Evolutionary conservation across 1,284 basidiomycete species (phyloP).

Genomic region (Meira nashicola): DNA sequence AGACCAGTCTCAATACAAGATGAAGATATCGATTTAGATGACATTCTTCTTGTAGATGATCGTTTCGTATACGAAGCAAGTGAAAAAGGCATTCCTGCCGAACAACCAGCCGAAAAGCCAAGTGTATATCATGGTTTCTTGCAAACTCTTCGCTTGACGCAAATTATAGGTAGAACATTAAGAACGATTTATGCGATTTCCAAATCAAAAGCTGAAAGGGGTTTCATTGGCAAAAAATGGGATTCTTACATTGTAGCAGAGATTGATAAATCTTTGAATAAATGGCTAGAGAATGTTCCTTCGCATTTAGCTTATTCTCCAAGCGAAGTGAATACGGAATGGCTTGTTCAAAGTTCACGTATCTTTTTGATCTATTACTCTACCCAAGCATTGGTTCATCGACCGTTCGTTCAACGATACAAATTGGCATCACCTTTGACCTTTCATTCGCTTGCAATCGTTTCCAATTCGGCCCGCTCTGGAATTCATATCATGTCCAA

Average conservation of each 20-base stretch:
- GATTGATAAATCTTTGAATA: constrained; percentile 43
- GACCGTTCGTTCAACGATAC: constrained; percentile 43
- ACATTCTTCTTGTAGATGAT: constrained; percentile 38
- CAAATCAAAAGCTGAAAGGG: constrained; percentile 35
- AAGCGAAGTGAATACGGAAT: constrained; percentile 18
- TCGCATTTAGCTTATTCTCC: constrained; percentile 35
- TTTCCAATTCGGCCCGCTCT: constrained; percentile 43
- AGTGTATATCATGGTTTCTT: constrained; percentile 31
- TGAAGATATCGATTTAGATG: constrained; percentile 42
- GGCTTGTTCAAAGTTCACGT: constrained; percentile 32
- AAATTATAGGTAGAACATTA: constrained; percentile 41
- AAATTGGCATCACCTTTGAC: constrained; percentile 33
- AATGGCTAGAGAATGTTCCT: constrained; percentile 41
- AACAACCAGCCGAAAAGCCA: constrained; percentile 25
- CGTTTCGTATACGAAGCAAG: constrained; percentile 23
- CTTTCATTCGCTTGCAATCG: constrained; percentile 45
- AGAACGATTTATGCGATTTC: constrained; percentile 41
- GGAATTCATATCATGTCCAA: constrained; percentile 32
- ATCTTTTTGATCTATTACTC: constrained; percentile 41
- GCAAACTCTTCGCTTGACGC: constrained; percentile 29
- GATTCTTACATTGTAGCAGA: constrained; percentile 43
- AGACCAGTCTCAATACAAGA: constrained; percentile 41
- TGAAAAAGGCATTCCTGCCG: constrained; percentile 19
- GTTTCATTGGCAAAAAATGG: constrained; percentile 35
- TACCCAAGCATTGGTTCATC: constrained; percentile 39